phyloP scores from a whole-genome alignment of 2,329 filamentous ascomycete genomes.

The Apiospora rasikravindrae region DNA sequence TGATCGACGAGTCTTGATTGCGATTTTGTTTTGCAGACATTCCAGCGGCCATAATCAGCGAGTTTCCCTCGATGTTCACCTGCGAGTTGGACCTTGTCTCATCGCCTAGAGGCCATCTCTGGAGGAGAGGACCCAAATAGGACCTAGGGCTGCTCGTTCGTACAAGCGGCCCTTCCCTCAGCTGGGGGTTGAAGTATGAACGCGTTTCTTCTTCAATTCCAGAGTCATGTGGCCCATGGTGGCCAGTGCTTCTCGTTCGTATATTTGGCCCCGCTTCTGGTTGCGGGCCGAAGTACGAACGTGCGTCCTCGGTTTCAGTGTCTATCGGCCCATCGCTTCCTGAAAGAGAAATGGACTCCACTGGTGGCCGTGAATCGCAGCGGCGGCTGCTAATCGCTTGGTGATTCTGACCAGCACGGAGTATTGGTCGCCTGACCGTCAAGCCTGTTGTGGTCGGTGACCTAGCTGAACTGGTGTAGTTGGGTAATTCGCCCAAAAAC shows the following conservation, averaged over 20 bases:
- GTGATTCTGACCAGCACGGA: background rate
- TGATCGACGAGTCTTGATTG: background rate
- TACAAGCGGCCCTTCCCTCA: background rate
- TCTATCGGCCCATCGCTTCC: background rate
- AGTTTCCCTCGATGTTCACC: background rate
- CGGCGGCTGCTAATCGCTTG: background rate
- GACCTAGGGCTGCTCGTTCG: background rate
- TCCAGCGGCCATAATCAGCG: background rate
- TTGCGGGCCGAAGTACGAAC: background rate
- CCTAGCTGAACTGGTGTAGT: background rate
- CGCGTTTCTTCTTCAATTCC: background rate
- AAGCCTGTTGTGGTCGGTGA: background rate
- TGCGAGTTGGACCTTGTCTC: background rate
- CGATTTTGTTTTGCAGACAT: background rate
- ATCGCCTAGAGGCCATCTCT: background rate
- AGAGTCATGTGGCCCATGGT: background rate
- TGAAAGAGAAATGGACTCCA: background rate
- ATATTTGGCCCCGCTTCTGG: background rate
- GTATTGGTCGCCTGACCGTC: background rate
- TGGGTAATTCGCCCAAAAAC: background rate
- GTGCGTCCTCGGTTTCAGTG: background rate
- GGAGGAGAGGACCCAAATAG: background rate
- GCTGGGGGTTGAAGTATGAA: background rate
- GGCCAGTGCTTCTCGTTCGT: background rate
- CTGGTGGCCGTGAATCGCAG: background rate